A percentile compares a stretch with the other conserved stretches of the same genome.
These are phyloP conservation scores for Pyrrhoderma lamaoense DNA, from an alignment of 1,284 basidiomycete genomes.

Conservation along the genomic window DNA sequence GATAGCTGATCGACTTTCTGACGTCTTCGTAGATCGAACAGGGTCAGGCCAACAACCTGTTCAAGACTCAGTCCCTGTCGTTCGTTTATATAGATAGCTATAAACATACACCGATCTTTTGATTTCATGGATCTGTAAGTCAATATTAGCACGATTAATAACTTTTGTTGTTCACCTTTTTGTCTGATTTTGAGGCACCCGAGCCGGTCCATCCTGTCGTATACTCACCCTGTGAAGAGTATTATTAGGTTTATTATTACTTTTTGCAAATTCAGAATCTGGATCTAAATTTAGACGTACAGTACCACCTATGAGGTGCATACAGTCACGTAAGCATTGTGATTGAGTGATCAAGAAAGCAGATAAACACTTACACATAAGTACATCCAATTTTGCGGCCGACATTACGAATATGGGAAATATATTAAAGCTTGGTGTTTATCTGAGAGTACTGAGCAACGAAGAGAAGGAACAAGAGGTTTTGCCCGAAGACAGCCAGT, in stretches of 20 bases:
- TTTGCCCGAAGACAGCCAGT: no score
- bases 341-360: not conserved
- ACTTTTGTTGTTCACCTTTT: constrained; percentile 57
- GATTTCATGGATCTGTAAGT: not conserved
- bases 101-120: constrained; percentile 62
- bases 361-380: constrained; percentile 55
- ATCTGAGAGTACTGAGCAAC: no score
- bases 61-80: not conserved
- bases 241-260: no score
- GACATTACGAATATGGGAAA: constrained; percentile 10
- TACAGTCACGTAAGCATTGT: not conserved
- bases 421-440: no score
- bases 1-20: constrained; percentile 75
- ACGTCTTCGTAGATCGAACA: constrained; percentile 82
- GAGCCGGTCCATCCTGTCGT: constrained; percentile 90
- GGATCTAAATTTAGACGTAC: constrained; percentile 31
- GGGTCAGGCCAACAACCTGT: constrained; percentile 83
- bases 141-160: not conserved
- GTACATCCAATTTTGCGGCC: constrained; percentile 40
- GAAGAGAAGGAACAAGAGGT: no score
- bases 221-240: constrained; percentile 63
- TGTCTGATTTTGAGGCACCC: constrained; percentile 90
- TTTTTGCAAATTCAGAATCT: no score
- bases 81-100: no score
- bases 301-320: constrained; percentile 47